A percentile compares a stretch with the other conserved stretches of the same genome.
Evolutionary conservation across 129 eudicot genomes (phyloP).

Genomic region (Chrysanthemum lavandulifolium): DNA sequence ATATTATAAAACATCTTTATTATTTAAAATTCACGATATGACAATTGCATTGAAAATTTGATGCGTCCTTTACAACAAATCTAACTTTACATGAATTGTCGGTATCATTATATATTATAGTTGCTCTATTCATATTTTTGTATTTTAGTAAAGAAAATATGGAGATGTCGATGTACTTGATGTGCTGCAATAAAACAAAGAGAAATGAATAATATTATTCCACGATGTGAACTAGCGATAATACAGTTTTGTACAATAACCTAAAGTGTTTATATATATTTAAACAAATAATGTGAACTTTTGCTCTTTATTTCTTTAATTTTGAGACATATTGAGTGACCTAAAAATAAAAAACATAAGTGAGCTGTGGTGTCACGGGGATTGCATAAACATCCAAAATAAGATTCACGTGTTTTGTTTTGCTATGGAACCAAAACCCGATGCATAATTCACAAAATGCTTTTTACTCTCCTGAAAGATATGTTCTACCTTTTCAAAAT

Average conservation of each 20-base stretch:
- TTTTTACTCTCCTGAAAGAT: not conserved
- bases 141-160: not conserved
- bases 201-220: not conserved
- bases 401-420: slow-evolving; percentile 37
- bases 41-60: too few species aligned
- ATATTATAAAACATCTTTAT: too few species aligned
- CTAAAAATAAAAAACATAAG: not conserved
- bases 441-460: not conserved
- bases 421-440: slow-evolving; percentile 20
- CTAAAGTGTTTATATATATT: not conserved
- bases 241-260: not conserved
- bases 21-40: too few species aligned
- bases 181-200: not conserved
- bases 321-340: not conserved
- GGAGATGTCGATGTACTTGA: not conserved
- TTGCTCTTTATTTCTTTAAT: too few species aligned
- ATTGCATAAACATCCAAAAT: slow-evolving; percentile 31
- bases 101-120: not conserved
- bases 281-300: too few species aligned
- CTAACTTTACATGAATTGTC: not conserved
- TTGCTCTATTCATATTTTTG: not conserved
- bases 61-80: too few species aligned
- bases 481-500: not conserved
- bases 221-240: too few species aligned
- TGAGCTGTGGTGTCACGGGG: slow-evolving; percentile 33